phyloP scores from a whole-genome alignment of 140 eudicot genomes.

The Senecio squalidus region DNA sequence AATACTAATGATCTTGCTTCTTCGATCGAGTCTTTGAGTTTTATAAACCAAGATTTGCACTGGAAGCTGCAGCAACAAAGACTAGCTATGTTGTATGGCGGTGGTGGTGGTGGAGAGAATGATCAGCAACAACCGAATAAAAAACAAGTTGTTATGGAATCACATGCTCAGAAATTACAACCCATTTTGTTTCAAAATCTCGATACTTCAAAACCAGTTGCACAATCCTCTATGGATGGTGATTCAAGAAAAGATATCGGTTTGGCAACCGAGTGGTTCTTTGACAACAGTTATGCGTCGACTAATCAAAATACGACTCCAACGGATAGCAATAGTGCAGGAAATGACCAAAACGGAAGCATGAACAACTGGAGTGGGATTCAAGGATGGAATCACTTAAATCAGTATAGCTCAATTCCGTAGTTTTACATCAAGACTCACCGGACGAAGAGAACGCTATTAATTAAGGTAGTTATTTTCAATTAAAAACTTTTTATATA shows the following conservation, averaged over 20 bases:
- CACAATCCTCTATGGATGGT: constrained; percentile 16
- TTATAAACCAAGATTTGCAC: constrained; percentile 87
- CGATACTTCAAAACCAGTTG: constrained; percentile 39
- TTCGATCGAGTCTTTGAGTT: constrained; percentile 82
- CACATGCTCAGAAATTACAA: constrained; percentile 35
- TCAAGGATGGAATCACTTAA: constrained; percentile 48
- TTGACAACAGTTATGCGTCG: constrained; percentile 35
- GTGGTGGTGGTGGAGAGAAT: constrained; percentile 14
- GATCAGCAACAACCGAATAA: constrained; percentile 13
- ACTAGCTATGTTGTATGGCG: constrained; percentile 48
- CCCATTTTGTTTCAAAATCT: constrained; percentile 65
- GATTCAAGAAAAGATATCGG: constrained; percentile 24
- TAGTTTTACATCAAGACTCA: constrained; percentile 16
- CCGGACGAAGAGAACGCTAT: not conserved
- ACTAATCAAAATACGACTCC: constrained; percentile 22
- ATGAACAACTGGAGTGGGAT: constrained; percentile 39
- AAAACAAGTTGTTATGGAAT: constrained; percentile 5
- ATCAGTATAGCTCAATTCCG: constrained; percentile 34
- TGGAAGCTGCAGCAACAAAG: constrained; percentile 90
- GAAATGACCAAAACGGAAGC: constrained; percentile 37
- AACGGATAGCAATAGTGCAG: constrained; percentile 22
- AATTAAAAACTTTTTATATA: not conserved
- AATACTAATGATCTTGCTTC: constrained; percentile 41
- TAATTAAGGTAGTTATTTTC: constrained; percentile 13
- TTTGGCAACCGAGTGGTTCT: constrained; percentile 58